Conservation (phyloP, 192 early-diverging fungal species). For the Dissophora ornata region DNA sequence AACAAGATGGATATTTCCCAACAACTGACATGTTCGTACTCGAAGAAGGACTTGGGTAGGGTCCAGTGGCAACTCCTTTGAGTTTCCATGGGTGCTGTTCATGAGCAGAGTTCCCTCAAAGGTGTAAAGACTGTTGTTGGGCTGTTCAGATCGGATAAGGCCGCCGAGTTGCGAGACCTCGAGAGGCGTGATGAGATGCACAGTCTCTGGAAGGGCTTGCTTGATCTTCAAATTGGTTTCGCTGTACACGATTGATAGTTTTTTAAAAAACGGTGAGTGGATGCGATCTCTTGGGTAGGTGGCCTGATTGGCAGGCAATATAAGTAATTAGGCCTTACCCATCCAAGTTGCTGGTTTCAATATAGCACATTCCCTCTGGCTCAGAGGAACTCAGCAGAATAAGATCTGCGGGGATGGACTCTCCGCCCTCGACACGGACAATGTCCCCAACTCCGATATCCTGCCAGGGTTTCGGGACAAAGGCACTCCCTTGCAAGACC, state of each 20-base stretch:
- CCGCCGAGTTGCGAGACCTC: constrained; percentile 73
- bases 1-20: too few relatives aligned
- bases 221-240: constrained; percentile 99
- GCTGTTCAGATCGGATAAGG: constrained; percentile 89
- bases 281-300: too few relatives aligned
- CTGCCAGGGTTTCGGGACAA: constrained; percentile 83
- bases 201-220: constrained; percentile 90
- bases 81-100: constrained; percentile 55
- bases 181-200: constrained; percentile 74
- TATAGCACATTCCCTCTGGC: constrained; percentile 96
- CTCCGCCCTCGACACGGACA: constrained; percentile 86
- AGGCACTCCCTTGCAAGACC: constrained; percentile 69
- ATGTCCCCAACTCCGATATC: constrained; percentile 93
- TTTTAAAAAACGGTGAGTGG: not conserved
- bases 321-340: constrained; percentile 62
- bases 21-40: constrained; percentile 41
- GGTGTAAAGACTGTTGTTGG: constrained; percentile 97
- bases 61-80: constrained; percentile 84
- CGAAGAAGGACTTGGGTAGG: constrained; percentile 94
- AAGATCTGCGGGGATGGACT: constrained; percentile 94
- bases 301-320: too few relatives aligned
- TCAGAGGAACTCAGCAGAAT: constrained; percentile 91
- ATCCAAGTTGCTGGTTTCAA: constrained; percentile 98
- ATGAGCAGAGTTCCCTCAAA: constrained; percentile 85
- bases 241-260: constrained; percentile 50